Evolutionary conservation across 208 protist genomes (phyloP), one percentile per base, ranked within the genome.

Genomic region (Acanthamoeba lenticulata): DNA sequence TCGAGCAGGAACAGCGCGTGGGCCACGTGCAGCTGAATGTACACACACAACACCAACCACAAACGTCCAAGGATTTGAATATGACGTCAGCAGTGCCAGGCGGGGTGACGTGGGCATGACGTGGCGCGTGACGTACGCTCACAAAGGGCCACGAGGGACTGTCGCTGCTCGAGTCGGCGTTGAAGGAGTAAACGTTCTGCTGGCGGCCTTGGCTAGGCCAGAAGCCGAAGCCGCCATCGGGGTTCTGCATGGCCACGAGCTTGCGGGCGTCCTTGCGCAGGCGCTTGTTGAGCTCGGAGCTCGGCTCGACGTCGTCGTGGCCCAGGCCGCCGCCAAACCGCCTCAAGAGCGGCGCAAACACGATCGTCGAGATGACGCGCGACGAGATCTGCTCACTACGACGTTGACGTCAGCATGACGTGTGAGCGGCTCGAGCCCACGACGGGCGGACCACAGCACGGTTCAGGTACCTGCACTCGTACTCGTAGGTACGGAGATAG

Each of bases 401-500:
- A 21, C 11, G 21, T 27, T 60, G 52, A 60, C 52, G 21, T 21
- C 11, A 60, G 11, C 11, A 60, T 27, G 21, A 21, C 11, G 21
- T 11, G 21, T 17, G 36, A 79, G 69, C 36, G 72, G 57, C 36
- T 44, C 21, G 49, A 49, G 36, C 29, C 11, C 60, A 24, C 29
- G n/a, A 19, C 60, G 29, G 60, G n/a, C 57, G 55, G 38, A 88
- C 0, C 4, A n/a, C 49, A 36, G 44, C 32, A 0, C 42, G 29
- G 27, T 24, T 74, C 62, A 81, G 52, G 17, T 94, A 21, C 17
- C 57, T 92, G 52, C 89, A 95, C 9, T 85, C 86, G 74, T 77
- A 95, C 47, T 32, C 34, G 49, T 95, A 95, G 38, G 40, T 34
- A 27, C 45, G 21, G 36, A 95, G 69, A 52, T 95, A 95, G 52